Evolutionary conservation across 176 grass and related monocot genomes (phyloP).

Genomic region (Lolium rigidum): DNA sequence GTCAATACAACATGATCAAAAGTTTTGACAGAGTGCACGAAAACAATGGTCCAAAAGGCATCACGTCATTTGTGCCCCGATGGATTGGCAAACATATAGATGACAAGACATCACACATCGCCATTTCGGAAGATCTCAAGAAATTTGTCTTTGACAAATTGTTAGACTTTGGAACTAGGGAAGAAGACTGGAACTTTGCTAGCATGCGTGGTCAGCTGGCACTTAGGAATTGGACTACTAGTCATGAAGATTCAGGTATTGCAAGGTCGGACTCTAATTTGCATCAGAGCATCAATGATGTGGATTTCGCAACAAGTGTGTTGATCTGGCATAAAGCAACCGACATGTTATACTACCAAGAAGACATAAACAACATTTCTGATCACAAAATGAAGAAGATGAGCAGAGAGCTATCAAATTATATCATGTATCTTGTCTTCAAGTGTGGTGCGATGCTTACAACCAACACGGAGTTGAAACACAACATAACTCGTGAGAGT

Average conservation of each 20-base stretch:
- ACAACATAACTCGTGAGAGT: too few relatives aligned
- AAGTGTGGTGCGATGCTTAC: too few relatives aligned
- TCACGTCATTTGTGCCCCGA: not conserved
- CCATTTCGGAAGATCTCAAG: not conserved
- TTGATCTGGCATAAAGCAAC: not conserved
- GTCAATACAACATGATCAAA: conserved; percentile 29
- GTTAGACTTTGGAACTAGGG: fast-evolving
- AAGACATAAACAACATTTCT: too few relatives aligned
- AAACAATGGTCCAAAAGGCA: not conserved
- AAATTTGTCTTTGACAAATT: not conserved
- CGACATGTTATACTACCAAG: not conserved
- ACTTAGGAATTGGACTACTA: not conserved
- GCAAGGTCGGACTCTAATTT: too few relatives aligned
- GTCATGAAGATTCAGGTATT: too few relatives aligned
- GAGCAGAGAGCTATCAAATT: too few relatives aligned
- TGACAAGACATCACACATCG: not conserved
- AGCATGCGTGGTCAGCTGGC: not conserved
- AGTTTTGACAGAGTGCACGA: not conserved
- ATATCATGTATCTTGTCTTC: too few relatives aligned
- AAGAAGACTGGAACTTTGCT: not conserved
- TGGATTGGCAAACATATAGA: not conserved
- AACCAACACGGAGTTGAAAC: too few relatives aligned
- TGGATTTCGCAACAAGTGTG: not conserved
- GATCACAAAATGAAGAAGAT: too few relatives aligned
- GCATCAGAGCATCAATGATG: not conserved